A percentile compares a stretch with the other conserved stretches of the same genome.
Conservation (phyloP, 805 yeast species). For the Candida boidinii region DNA sequence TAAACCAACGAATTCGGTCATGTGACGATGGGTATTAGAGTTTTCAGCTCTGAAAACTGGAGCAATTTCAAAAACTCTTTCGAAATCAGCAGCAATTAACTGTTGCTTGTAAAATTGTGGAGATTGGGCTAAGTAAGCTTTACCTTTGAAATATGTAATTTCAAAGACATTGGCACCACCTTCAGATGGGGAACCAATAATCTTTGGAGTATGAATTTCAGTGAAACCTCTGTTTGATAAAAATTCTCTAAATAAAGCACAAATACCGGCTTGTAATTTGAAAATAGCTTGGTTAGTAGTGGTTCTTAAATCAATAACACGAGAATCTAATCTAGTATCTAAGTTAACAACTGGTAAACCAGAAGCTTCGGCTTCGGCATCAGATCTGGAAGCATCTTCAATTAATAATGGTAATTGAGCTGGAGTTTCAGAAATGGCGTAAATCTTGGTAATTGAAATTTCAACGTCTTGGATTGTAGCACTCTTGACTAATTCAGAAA, state of each 20-base stretch:
- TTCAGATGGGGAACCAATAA: constrained; percentile 92
- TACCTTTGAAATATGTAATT: constrained; percentile 84
- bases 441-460: constrained; percentile 66
- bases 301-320: constrained; percentile 96
- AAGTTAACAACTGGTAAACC: constrained; percentile 91
- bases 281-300: constrained; percentile 96
- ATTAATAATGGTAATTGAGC: constrained; percentile 86
- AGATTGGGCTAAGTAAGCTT: constrained; percentile 93
- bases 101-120: constrained; percentile 98
- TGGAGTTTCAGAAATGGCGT: constrained; percentile 80
- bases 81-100: constrained; percentile 96
- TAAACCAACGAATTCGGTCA: constrained; percentile 97
- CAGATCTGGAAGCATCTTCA: constrained; percentile 95
- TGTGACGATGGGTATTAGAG: constrained; percentile 97
- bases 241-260: constrained; percentile 84
- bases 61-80: constrained; percentile 90
- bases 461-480: constrained; percentile 91
- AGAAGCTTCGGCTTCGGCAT: constrained; percentile 85
- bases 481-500: constrained; percentile 79
- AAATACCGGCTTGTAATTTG: constrained; percentile 86
- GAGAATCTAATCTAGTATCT: constrained; percentile 90
- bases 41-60: constrained; percentile 99
- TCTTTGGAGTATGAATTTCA: constrained; percentile 94
- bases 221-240: constrained; percentile 58
- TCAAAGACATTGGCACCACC: constrained; percentile 98